A percentile compares a stretch with the other conserved stretches of the same genome.
phyloP scores from a whole-genome alignment of 192 early-diverging fungal genomes.

The Physocladia obscura region DNA sequence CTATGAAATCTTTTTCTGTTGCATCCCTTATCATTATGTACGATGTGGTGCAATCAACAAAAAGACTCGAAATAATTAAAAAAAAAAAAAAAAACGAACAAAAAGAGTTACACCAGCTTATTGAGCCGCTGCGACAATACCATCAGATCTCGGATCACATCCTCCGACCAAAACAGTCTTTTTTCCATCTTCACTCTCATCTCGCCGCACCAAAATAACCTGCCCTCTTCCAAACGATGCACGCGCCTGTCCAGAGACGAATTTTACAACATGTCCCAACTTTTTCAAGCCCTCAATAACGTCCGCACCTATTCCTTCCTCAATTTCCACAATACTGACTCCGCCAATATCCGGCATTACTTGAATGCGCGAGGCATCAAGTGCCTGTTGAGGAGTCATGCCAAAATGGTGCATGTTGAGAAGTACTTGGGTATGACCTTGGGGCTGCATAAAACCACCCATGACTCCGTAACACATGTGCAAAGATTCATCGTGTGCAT shows the following conservation, averaged over 20 bases:
- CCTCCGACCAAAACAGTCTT: slow-evolving; percentile 30
- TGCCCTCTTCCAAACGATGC: slow-evolving; percentile 74
- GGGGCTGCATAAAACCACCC: slow-evolving; percentile 81
- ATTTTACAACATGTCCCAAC: slow-evolving; percentile 60
- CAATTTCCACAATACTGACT: slow-evolving; percentile 49
- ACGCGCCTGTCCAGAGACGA: slow-evolving; percentile 45
- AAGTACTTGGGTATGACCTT: slow-evolving; percentile 80
- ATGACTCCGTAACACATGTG: slow-evolving; percentile 59
- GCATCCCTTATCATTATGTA: no score
- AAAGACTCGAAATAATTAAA: no score
- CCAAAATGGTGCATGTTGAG: slow-evolving; percentile 62
- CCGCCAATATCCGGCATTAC: slow-evolving; percentile 43
- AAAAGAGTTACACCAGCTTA: no score
- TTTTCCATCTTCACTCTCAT: slow-evolving; percentile 17
- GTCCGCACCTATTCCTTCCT: slow-evolving; percentile 58
- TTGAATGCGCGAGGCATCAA: slow-evolving; percentile 71
- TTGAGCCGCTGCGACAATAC: slow-evolving; percentile 16
- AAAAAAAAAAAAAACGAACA: no score
- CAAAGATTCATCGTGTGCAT: slow-evolving; percentile 27
- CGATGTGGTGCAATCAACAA: no score
- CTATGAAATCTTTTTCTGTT: no score
- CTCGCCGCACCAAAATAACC: slow-evolving; percentile 50
- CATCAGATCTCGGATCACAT: slow-evolving; percentile 35
- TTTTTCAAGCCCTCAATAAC: slow-evolving; percentile 47
- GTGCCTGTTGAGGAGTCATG: slow-evolving; percentile 61